Conservation (phyloP, 2,329 filamentous ascomycete species). For the Talaromyces albobiverticillius region DNA sequence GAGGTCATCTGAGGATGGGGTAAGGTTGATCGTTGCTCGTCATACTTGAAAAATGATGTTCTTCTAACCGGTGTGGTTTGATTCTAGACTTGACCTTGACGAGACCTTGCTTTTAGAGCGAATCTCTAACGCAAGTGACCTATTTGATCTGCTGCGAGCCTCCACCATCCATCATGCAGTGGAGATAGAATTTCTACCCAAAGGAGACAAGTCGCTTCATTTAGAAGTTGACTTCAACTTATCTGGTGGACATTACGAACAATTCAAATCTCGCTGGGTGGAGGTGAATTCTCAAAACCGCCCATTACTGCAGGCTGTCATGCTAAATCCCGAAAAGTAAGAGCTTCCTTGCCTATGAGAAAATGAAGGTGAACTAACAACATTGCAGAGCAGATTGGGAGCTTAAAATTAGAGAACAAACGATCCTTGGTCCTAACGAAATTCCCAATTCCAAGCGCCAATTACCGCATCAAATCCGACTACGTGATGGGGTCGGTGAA, state of each 20-base stretch:
- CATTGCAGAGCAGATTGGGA: conserved; percentile 39
- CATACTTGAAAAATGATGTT: neutral
- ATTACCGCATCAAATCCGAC: conserved; percentile 29
- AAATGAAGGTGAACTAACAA: conserved; percentile 9
- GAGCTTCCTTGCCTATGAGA: neutral
- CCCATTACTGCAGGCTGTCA: conserved; percentile 32
- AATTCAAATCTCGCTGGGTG: conserved; percentile 35
- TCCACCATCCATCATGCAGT: conserved; percentile 33
- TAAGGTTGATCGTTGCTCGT: conserved; percentile 19
- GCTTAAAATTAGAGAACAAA: conserved; percentile 38
- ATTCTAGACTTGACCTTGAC: conserved; percentile 23
- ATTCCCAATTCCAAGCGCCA: conserved; percentile 25
- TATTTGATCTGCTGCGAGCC: conserved; percentile 22
- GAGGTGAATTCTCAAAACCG: conserved; percentile 23
- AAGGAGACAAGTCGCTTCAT: conserved; percentile 29
- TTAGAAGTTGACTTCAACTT: conserved; percentile 36
- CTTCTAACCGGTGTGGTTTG: neutral
- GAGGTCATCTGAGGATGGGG: conserved; percentile 37
- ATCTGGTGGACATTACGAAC: conserved; percentile 31
- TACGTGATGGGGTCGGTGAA: conserved; percentile 19
- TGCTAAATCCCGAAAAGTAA: conserved; percentile 38
- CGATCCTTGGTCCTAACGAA: conserved; percentile 29
- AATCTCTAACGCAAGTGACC: conserved; percentile 26
- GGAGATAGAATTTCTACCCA: conserved; percentile 39
- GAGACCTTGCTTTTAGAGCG: conserved; percentile 27